A percentile compares a stretch with the other conserved stretches of the same genome.
phyloP scores from a whole-genome alignment of 2,329 filamentous ascomycete genomes.

The Fusarium protoensiforme region DNA sequence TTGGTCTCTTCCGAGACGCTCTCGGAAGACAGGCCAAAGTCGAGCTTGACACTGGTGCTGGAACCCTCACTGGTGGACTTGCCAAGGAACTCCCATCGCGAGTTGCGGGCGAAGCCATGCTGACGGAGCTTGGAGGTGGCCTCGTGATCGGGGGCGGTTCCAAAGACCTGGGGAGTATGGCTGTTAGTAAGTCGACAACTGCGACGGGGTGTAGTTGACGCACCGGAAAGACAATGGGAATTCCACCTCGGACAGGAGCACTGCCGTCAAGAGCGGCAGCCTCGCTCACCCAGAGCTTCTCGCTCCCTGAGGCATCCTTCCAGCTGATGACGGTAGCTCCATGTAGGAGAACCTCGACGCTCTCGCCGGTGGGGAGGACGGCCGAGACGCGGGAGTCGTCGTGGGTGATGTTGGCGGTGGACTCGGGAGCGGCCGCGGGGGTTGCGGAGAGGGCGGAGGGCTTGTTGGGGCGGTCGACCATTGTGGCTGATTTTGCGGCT shows the following conservation, averaged over 20 bases:
- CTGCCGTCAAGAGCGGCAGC: conserved; percentile 84
- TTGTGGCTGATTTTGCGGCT: conserved; percentile 44
- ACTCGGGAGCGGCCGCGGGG: conserved; percentile 77
- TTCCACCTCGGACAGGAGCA: conserved; percentile 90
- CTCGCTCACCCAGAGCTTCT: conserved; percentile 89
- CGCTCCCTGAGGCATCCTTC: conserved; percentile 82
- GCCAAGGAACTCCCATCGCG: conserved; percentile 92
- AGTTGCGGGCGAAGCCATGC: conserved; percentile 93
- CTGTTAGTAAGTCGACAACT: conserved; percentile 3
- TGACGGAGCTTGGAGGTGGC: conserved; percentile 85
- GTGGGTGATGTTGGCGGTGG: conserved; percentile 79
- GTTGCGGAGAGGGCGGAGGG: conserved; percentile 80
- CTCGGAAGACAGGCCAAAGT: conserved; percentile 87
- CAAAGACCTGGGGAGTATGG: conserved; percentile 76
- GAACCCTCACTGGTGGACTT: conserved; percentile 70
- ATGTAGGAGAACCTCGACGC: conserved; percentile 85
- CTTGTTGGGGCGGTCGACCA: conserved; percentile 89
- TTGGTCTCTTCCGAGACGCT: conserved; percentile 76
- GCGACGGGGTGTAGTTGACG: conserved; percentile 44
- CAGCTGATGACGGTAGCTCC: conserved; percentile 94
- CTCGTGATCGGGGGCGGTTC: conserved; percentile 79
- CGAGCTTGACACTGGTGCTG: conserved; percentile 85
- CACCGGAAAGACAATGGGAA: conserved; percentile 94
- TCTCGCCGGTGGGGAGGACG: conserved; percentile 85
- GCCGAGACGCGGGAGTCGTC: conserved; percentile 81